Evolutionary conservation across 108 stramenopile genomes (phyloP), one percentile per base, ranked within the genome.

Genomic region (Cyclostephanos invisitatus): DNA sequence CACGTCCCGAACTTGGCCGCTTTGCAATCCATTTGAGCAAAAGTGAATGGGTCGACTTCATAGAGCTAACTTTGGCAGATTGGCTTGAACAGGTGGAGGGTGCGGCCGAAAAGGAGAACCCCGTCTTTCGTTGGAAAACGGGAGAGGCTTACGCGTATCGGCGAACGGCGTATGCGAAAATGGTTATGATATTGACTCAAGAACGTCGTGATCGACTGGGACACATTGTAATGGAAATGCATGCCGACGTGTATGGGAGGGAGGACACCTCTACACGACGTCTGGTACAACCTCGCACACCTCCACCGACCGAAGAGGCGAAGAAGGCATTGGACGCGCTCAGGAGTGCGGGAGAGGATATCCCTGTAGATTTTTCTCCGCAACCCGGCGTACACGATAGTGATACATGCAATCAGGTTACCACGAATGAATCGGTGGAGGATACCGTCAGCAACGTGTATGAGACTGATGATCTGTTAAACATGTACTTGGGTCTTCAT

Each of bases 31-130:
- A 48, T 18, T 63, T 91, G 8, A 74, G 46, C 48, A 78, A 86
- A 67, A 74, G 84, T 14, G 90, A 91, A 77, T 89, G 87, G 86
- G 61, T 89, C 5, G 88, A 89, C 67, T 91, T 91, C 68, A 65
- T 91, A 25, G 87, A 88, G 68, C 73, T 91, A 29, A 83, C 83
- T 6, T 50, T 91, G 48, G 88, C 87, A 4, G 90, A 91, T 82
- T 91, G 90, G 90, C 63, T 91, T 22, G 90, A 91, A 56, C 90
- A 91, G 78, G 90, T 91, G 11, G 83, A 91, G 56, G 87, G 90
- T 29, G 90, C 90, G 18, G 75, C 87, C 0, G 69, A 61, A 54
- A 87, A 74, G 61, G 62, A 82, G 47, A 80, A 75, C n/a, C 35
- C 50, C 14, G 7, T 84, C 1, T 88, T 87, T 35, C 51, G 76